phyloP scores from a whole-genome alignment of 306 rosid species.

The Sicyos edulis region DNA sequence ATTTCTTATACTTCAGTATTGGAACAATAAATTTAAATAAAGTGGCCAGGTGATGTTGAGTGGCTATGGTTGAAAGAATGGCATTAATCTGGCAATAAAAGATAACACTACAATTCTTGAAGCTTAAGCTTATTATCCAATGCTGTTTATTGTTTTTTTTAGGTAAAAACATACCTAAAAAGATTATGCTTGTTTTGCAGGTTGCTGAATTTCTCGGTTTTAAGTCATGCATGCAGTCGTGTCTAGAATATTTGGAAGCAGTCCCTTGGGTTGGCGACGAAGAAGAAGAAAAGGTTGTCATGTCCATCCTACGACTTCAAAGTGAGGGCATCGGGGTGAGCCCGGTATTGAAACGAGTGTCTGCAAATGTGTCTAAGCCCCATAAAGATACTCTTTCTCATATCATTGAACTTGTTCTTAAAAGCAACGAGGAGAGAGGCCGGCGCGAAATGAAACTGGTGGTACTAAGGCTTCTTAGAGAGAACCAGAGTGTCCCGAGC shows the following conservation, averaged over 20 bases:
- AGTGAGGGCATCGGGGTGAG: slow-evolving; percentile 60
- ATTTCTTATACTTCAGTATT: neutral
- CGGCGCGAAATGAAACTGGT: slow-evolving; percentile 85
- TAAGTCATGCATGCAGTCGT: slow-evolving; percentile 66
- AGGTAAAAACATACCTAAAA: slow-evolving; percentile 16
- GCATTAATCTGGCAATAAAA: neutral
- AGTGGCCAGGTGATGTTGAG: slow-evolving; percentile 2
- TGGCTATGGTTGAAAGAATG: neutral
- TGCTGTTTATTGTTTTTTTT: too few relatives aligned
- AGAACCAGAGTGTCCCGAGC: slow-evolving; percentile 49
- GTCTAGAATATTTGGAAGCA: slow-evolving; percentile 89
- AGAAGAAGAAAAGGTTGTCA: slow-evolving; percentile 84
- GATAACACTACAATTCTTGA: neutral
- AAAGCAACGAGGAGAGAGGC: slow-evolving; percentile 79
- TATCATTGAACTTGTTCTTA: slow-evolving; percentile 73
- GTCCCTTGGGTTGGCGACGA: slow-evolving; percentile 96
- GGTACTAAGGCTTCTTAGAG: slow-evolving; percentile 78
- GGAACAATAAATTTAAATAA: neutral
- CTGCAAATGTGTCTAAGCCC: slow-evolving; percentile 52
- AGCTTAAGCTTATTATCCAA: too few relatives aligned
- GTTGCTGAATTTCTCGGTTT: slow-evolving; percentile 79
- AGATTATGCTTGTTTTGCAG: slow-evolving; percentile 39
- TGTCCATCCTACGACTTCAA: slow-evolving; percentile 64
- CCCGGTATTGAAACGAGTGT: slow-evolving; percentile 80
- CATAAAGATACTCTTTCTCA: slow-evolving; percentile 65